These are phyloP conservation scores for Rhizophagus sp. DNA, from an alignment of 192 early-diverging fungal genomes.

Conservation along the genomic window DNA sequence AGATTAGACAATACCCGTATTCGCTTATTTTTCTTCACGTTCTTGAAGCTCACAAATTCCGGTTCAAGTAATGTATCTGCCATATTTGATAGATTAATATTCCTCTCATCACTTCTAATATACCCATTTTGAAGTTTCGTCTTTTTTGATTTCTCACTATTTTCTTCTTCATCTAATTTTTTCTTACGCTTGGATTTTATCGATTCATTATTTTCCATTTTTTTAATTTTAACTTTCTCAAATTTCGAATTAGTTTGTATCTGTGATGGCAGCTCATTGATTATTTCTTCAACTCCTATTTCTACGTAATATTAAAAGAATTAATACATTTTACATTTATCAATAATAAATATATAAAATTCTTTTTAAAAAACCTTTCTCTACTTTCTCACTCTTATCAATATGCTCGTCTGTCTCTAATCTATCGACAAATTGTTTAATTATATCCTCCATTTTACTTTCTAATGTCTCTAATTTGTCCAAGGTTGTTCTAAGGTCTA, in stretches of 20 bases:
- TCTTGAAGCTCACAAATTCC: slow-evolving; percentile 41
- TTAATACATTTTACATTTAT: not conserved
- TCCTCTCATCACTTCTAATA: not conserved
- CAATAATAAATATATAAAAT: not conserved
- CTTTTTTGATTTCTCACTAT: not conserved
- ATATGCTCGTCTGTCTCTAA: slow-evolving; percentile 24
- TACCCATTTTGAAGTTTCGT: not conserved
- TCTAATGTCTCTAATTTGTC: slow-evolving; percentile 69
- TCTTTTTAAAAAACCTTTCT: not conserved
- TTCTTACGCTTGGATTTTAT: not conserved
- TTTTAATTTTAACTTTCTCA: not conserved
- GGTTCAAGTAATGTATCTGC: slow-evolving; percentile 35
- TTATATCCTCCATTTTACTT: slow-evolving; percentile 52
- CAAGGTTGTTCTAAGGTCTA: slow-evolving; percentile 71
- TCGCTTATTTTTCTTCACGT: slow-evolving; percentile 35
- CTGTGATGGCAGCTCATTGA: not conserved
- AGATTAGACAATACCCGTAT: slow-evolving; percentile 33
- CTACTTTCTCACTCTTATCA: slow-evolving; percentile 25
- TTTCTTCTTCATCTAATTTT: not conserved
- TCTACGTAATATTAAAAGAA: not conserved
- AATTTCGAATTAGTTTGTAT: not conserved
- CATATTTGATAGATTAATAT: not conserved
- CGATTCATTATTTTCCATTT: not conserved
- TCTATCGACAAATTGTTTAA: slow-evolving; percentile 50
- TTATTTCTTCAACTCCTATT: not conserved